phyloP scores from a whole-genome alignment of 1,139 yeast genomes.

The Trichomonascaceae sp. region DNA sequence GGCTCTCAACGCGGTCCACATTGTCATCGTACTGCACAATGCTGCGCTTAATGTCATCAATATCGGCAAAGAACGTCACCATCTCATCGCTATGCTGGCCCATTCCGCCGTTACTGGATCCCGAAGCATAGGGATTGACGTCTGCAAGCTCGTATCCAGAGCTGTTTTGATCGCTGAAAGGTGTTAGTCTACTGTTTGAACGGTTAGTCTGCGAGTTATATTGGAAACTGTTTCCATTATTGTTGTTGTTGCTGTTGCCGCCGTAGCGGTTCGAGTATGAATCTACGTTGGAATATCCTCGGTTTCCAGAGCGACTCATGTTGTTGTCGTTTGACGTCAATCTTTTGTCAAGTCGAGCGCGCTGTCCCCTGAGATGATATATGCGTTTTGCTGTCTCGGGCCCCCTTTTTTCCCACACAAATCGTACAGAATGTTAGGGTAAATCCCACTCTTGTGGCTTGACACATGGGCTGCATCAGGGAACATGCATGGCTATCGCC shows the following conservation, averaged over 20 bases:
- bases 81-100: slow-evolving; percentile 36
- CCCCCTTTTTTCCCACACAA: too few relatives aligned
- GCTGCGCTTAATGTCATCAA: slow-evolving; percentile 69
- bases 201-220: too few relatives aligned
- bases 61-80: slow-evolving; percentile 67
- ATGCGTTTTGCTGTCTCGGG: too few relatives aligned
- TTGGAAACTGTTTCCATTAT: too few relatives aligned
- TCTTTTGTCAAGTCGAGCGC: too few relatives aligned
- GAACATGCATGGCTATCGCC: too few relatives aligned
- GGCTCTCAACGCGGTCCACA: slow-evolving; percentile 63
- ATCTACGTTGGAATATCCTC: background rate
- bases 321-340: background rate
- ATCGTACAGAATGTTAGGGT: too few relatives aligned
- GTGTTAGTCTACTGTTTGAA: background rate
- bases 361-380: too few relatives aligned
- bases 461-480: too few relatives aligned
- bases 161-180: slow-evolving; percentile 2
- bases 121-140: slow-evolving; percentile 12
- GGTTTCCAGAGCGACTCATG: background rate
- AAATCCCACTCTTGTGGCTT: too few relatives aligned
- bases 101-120: slow-evolving; percentile 2
- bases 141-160: slow-evolving; percentile 13
- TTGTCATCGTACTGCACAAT: slow-evolving; percentile 70
- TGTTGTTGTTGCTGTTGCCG: too few relatives aligned
- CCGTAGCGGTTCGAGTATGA: background rate